phyloP scores from a whole-genome alignment of 2,329 filamentous ascomycete genomes.

The Fusarium concolor region DNA sequence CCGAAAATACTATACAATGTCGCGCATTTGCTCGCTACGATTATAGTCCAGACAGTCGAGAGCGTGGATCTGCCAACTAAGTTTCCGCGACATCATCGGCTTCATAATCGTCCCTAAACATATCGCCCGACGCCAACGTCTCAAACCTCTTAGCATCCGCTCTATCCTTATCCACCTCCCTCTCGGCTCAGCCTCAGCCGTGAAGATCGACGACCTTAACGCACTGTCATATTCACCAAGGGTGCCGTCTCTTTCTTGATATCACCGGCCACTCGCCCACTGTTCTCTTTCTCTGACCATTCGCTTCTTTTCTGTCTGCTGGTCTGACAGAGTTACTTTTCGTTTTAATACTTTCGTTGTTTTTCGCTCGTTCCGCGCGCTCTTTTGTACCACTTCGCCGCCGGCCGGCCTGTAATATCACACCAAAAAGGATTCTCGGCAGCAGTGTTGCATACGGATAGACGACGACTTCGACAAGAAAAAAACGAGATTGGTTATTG shows the following conservation, averaged over 20 bases:
- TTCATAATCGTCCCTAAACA: slow-evolving; percentile 37
- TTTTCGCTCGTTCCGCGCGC: slow-evolving; percentile 9
- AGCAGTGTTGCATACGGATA: slow-evolving; percentile 25
- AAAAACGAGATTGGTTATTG: slow-evolving; percentile 14
- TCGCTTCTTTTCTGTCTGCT: slow-evolving; percentile 36
- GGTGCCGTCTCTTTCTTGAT: slow-evolving; percentile 21
- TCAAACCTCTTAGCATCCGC: slow-evolving; percentile 21
- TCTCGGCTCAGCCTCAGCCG: slow-evolving; percentile 30
- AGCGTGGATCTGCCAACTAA: slow-evolving; percentile 50
- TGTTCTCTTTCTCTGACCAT: slow-evolving; percentile 16
- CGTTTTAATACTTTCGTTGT: slow-evolving; percentile 21
- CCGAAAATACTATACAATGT: slow-evolving; percentile 51
- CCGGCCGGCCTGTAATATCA: slow-evolving; percentile 39
- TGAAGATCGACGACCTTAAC: slow-evolving; percentile 27
- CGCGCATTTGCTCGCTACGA: slow-evolving; percentile 62
- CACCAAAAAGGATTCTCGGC: slow-evolving; percentile 15
- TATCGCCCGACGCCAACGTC: slow-evolving; percentile 32
- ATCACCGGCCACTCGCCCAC: slow-evolving; percentile 24
- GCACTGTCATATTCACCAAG: slow-evolving; percentile 25
- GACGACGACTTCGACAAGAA: slow-evolving; percentile 12
- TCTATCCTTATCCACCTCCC: slow-evolving; percentile 19
- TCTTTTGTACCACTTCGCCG: slow-evolving; percentile 21
- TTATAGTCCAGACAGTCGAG: slow-evolving; percentile 38
- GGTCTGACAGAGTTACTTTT: slow-evolving; percentile 33
- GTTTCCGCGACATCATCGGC: slow-evolving; percentile 47